These are phyloP conservation scores for Neofusicoccum sp. DNA, from an alignment of 2,329 filamentous ascomycete genomes.

Conservation along the genomic window DNA sequence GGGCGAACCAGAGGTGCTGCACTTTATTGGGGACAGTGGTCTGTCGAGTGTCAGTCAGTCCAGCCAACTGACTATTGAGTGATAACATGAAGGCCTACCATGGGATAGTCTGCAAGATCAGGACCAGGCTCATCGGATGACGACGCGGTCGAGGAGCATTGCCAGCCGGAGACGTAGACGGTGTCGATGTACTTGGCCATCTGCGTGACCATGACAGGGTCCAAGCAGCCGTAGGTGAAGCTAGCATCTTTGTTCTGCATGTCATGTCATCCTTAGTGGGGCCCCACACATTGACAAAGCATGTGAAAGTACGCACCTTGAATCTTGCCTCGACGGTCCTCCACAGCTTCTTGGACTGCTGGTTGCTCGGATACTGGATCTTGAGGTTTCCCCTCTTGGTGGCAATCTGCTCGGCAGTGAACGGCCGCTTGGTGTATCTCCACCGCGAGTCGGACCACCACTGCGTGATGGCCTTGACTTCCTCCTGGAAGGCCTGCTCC, in stretches of 20 bases:
- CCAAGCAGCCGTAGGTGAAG: conserved; percentile 95
- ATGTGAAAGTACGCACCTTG: conserved; percentile 55
- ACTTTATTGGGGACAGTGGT: conserved; percentile 99
- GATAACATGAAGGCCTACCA: conserved; percentile 30
- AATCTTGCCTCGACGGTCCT: conserved; percentile 82
- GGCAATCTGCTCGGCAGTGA: conserved; percentile 95
- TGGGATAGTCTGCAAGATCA: conserved; percentile 94
- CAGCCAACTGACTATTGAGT: neutral
- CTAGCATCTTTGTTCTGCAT: conserved; percentile 76
- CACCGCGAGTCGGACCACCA: conserved; percentile 95
- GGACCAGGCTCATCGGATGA: conserved; percentile 93
- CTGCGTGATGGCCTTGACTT: conserved; percentile 83
- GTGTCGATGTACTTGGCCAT: conserved; percentile 99
- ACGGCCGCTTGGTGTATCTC: conserved; percentile 87
- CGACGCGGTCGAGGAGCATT: conserved; percentile 94
- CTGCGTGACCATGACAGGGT: conserved; percentile 97
- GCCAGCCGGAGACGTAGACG: conserved; percentile 98
- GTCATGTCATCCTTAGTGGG: conserved; percentile 19
- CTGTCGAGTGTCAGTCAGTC: conserved; percentile 45
- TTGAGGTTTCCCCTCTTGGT: conserved; percentile 89
- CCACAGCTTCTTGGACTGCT: conserved; percentile 92
- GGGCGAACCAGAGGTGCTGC: conserved; percentile 93
- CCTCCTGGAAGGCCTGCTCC: conserved; percentile 72
- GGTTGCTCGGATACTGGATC: conserved; percentile 88
- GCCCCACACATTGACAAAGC: neutral